Evolutionary conservation across 2,329 filamentous ascomycete species (phyloP).

Genomic region (Samsoniella hepiali): DNA sequence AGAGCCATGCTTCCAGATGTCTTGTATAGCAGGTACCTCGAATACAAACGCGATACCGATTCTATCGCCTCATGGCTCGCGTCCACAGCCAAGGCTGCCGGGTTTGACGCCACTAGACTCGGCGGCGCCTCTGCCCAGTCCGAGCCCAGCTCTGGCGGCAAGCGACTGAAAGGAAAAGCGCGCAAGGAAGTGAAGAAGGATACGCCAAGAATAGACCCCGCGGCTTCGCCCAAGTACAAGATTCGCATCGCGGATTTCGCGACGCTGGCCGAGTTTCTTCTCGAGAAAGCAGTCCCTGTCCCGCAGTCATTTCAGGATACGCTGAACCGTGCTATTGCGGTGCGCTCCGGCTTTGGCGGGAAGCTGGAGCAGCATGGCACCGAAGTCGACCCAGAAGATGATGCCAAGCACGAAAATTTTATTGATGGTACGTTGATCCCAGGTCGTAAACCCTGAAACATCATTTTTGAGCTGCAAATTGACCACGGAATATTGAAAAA

Average conservation of each 20-base stretch:
- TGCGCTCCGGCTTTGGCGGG: slow-evolving; percentile 19
- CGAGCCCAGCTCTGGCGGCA: background rate
- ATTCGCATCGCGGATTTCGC: slow-evolving; percentile 22
- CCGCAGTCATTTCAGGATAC: slow-evolving; percentile 18
- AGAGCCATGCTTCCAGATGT: slow-evolving; percentile 15
- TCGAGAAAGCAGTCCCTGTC: slow-evolving; percentile 15
- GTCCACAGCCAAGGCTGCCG: slow-evolving; percentile 20
- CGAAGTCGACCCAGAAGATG: background rate
- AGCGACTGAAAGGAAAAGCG: background rate
- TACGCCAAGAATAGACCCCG: background rate
- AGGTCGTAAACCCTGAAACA: background rate
- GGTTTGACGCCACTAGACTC: slow-evolving; percentile 4
- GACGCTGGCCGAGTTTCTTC: slow-evolving; percentile 20
- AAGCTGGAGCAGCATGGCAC: slow-evolving; percentile 4
- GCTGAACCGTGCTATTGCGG: slow-evolving; percentile 22
- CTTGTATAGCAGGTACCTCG: slow-evolving; percentile 19
- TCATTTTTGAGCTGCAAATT: background rate
- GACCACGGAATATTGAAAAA: background rate
- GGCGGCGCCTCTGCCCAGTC: background rate
- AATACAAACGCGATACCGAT: slow-evolving; percentile 25
- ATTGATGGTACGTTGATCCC: background rate
- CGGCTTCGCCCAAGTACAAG: background rate
- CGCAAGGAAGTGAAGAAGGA: background rate
- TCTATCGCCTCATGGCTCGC: slow-evolving; percentile 22
- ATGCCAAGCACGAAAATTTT: slow-evolving; percentile 1